Percentiles rank a stretch among this genome's conserved stretches.
Evolutionary conservation across 768 basidiomycete genomes (phyloP).

Genomic region (Coprinellus micaceus): DNA sequence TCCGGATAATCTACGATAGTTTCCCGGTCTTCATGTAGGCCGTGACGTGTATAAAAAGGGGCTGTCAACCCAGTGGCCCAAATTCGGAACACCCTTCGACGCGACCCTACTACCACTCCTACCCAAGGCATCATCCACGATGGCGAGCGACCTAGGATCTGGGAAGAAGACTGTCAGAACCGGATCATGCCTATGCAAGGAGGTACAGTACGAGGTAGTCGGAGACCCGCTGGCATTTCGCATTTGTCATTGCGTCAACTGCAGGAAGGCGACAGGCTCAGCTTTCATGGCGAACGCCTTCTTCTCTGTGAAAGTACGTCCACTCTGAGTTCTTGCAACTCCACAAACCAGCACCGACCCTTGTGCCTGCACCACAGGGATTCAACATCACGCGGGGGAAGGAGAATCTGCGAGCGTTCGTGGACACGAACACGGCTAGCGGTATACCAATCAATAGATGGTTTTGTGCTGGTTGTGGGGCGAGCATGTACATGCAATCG

Average conservation of each 20-base stretch:
- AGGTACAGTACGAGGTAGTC: slow-evolving; percentile 31
- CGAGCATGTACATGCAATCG: slow-evolving; percentile 29
- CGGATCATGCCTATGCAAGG: slow-evolving; percentile 38
- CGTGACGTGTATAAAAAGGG: no score
- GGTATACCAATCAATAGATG: slow-evolving; percentile 27
- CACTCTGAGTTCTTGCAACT: neutral
- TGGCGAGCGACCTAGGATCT: no score
- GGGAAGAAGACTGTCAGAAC: slow-evolving; percentile 5
- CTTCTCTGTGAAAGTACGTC: slow-evolving; percentile 31
- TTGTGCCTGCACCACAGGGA: slow-evolving; percentile 7
- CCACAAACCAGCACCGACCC: slow-evolving; percentile 21
- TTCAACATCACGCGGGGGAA: slow-evolving; percentile 17
- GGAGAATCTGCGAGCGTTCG: slow-evolving; percentile 24
- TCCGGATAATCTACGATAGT: no score
- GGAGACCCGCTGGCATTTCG: slow-evolving; percentile 35
- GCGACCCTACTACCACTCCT: no score
- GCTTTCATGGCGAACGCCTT: slow-evolving; percentile 38
- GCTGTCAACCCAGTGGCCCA: no score
- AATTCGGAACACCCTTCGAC: no score
- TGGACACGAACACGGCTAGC: slow-evolving; percentile 27
- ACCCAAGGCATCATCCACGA: no score
- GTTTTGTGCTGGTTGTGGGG: slow-evolving; percentile 35
- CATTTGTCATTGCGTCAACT: slow-evolving; percentile 43
- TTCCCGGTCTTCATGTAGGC: no score
- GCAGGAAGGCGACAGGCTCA: slow-evolving; percentile 39